A percentile compares a stretch with the other conserved stretches of the same genome.
Conservation (phyloP, 352 stramenopile genomes). For the Phytophthora vignae region DNA sequence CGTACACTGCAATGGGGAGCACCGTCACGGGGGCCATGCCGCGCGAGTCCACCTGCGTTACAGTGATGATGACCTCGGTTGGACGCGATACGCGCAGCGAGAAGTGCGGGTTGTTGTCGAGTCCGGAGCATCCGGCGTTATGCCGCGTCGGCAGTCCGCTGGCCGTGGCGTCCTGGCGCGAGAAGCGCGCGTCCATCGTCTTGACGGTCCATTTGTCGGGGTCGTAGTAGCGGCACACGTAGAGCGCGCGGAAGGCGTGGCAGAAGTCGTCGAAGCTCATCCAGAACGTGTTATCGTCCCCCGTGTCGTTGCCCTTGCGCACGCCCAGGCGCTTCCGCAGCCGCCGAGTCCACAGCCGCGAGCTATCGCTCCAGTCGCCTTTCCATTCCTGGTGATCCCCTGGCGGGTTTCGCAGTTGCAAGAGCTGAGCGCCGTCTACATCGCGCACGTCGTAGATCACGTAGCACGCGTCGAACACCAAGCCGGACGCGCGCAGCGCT, state of each 20-base stretch:
- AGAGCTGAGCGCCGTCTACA: constrained; percentile 85
- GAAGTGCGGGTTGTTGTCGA: too few relatives aligned
- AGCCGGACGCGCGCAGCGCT: constrained; percentile 88
- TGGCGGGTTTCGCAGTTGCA: constrained; percentile 93
- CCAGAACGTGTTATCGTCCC: constrained; percentile 94
- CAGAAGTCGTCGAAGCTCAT: constrained; percentile 97
- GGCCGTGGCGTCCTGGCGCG: too few relatives aligned
- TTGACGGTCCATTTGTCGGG: too few relatives aligned
- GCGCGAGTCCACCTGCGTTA: too few relatives aligned
- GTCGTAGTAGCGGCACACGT: too few relatives aligned
- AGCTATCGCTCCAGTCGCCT: constrained; percentile 94
- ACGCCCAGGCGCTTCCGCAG: constrained; percentile 83
- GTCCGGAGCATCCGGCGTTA: too few relatives aligned
- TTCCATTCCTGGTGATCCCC: constrained; percentile 93
- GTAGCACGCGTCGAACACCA: constrained; percentile 93
- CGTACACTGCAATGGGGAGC: constrained; percentile 78
- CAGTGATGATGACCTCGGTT: too few relatives aligned
- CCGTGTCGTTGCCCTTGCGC: constrained; percentile 71
- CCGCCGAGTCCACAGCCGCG: constrained; percentile 90
- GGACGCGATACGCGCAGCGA: too few relatives aligned
- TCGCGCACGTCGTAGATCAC: constrained; percentile 92
- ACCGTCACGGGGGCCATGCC: too few relatives aligned
- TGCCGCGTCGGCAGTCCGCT: too few relatives aligned
- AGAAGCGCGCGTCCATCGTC: too few relatives aligned
- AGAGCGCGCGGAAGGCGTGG: too few relatives aligned